Conservation (phyloP, 2,329 filamentous ascomycete genomes). For the Cordyceps javanica region DNA sequence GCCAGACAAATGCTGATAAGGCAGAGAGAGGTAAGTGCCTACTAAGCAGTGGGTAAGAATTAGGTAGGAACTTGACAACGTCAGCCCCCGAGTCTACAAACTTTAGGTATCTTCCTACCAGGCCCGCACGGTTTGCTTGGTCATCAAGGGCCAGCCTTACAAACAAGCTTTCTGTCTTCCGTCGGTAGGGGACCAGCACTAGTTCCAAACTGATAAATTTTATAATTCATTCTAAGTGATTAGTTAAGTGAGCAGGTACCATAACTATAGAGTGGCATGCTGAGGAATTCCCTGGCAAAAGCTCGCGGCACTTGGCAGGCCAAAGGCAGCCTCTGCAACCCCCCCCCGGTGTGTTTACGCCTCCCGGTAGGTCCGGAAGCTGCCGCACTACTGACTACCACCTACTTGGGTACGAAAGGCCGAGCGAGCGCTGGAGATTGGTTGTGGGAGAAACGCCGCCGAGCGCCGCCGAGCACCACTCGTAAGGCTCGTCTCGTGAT, state of each 20-base stretch:
- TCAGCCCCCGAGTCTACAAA: too few species aligned
- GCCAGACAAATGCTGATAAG: background rate
- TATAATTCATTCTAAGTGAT: too few species aligned
- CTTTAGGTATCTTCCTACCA: too few species aligned
- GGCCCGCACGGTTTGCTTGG: background rate
- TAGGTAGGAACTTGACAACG: too few species aligned
- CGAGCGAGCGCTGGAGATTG: background rate
- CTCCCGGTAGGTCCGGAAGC: background rate
- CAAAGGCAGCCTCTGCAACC: background rate
- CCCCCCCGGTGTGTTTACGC: background rate
- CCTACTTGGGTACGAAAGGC: background rate
- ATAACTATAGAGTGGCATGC: background rate
- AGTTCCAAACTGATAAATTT: too few species aligned
- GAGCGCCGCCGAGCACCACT: too few species aligned
- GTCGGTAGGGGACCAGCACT: too few species aligned
- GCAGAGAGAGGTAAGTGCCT: background rate
- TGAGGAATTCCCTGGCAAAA: too few species aligned
- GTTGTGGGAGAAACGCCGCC: background rate
- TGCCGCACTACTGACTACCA: too few species aligned
- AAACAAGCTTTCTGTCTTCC: background rate
- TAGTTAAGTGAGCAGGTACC: too few species aligned
- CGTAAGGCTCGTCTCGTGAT: too few species aligned
- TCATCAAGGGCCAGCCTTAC: background rate
- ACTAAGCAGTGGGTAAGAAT: too few species aligned
- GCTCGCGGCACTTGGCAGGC: background rate